Base-by-base conservation (phyloP, 106 monocot species). In the Dioscorea dumetorum region DNA sequence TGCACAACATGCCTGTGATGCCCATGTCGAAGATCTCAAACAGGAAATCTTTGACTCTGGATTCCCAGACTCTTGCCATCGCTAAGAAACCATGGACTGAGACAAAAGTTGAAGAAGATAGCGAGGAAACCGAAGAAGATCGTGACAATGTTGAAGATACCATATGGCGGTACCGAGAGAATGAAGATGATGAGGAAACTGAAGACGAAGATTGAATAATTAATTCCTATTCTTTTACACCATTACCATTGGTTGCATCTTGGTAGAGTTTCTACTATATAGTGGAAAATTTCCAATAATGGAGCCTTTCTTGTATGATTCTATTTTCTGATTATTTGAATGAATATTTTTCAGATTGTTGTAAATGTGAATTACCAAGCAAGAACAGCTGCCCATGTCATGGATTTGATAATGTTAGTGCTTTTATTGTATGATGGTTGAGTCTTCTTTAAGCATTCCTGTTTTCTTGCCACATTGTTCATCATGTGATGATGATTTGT, bases 41-140 rank as follows among this genome's bases (percentile, higher is more conserved):
- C 6, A 41, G 41, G 41, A 41, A 41, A 41, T 8, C 41, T 41
- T 8, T 10, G 10, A 41, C 41, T 41, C 6, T 41, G 41, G 41
- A 41, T 41, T 41, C 41, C 57, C 1, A 31, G 49, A 15, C 1
- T 23, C 23, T 50, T 49, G 50, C 51, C 59, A 23, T 21, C 11
- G 31, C 33, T 12, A 90, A 79, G 81, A 79, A 64, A 21, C 72
- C 32, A 12, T 77, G 81, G 86, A 23, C 67, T 18, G 50, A 62
- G 8, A 80, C 82, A 58, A 74, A 75, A 21, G 64, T 61, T 21
- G 84, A 82, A 52, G 81, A 87, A 70, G 85, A 90, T 18, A 94
- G 94, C 32, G 90, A 90, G 57, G 90, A 94, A 70, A 94, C 90
- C 0, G 90, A 90, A 67, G 94, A 80, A 62, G 85, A 94, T 57